Evolutionary conservation across 495 filamentous ascomycete species (phyloP), one percentile per base, ranked within the genome.

Genomic region (Xylaria curta): DNA sequence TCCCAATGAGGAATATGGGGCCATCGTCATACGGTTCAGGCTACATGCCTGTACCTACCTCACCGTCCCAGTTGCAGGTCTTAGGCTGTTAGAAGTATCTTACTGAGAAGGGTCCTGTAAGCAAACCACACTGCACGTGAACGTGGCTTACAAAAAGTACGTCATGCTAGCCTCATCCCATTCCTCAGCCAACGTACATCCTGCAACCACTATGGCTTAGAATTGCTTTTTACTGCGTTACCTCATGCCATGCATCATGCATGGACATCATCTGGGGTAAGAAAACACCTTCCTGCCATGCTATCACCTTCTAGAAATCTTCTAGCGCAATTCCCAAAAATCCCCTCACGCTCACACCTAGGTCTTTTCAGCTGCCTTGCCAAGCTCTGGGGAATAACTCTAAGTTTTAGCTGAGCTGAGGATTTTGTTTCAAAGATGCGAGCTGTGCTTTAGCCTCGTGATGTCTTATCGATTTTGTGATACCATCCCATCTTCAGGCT

Each of bases 221-320:
- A 42, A 24, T 42, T 42, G 4, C 21, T 44, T 63, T 63, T 63
- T 44, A 3, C 21, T n/a, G 12, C 60, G 10, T 44, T 42, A 3
- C 60, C 12, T 70, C 54, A 9, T 28, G 56, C 51, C 31, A 56
- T 70, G 63, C 60, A 63, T 44, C 9, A 33, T 51, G 63, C 28
- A 49, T 36, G 10, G 21, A 28, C 66, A 31, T 46, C 21, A 49
- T 66, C 63, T 15, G 63, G 46, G 63, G 62, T 63, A 63, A 47
- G 31, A 65, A 40, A 19, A n/a, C 40, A 24, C 8, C 60, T 63
- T 63, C 33, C 17, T 53, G 8, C 0, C 59, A 54, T 59, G 36
- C 42, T 21, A 33, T 44, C 76, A 76, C 77, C 80, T 83, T 83
- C 81, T 80, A 73, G 81, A 83, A 83, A 66, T 12, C 69, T 83